Conservation (phyloP, 1,139 yeast species). For the Hansenula lynferdii region DNA sequence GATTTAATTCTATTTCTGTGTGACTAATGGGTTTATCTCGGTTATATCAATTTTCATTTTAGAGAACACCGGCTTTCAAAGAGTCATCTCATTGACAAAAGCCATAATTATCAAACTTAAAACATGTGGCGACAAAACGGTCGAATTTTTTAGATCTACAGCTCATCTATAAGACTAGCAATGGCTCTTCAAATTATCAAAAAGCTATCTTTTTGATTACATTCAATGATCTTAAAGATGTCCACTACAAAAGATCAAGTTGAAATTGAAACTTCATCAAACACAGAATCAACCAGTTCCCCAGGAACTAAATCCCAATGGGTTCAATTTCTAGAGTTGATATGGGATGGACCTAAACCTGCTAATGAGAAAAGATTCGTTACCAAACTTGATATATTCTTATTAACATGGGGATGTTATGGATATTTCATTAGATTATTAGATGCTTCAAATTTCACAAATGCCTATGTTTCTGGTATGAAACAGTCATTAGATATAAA, state of each 20-base stretch:
- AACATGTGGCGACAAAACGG: too few relatives aligned
- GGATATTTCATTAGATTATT: conserved; percentile 3
- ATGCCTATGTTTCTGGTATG: conserved; percentile 34
- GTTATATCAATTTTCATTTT: too few relatives aligned
- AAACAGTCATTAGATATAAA: conserved; percentile 34
- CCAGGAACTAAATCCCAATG: neutral
- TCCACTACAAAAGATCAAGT: neutral
- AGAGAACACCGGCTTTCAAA: too few relatives aligned
- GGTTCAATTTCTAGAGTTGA: neutral
- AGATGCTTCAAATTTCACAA: conserved; percentile 23
- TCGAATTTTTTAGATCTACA: too few relatives aligned
- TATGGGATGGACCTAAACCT: conserved; percentile 5
- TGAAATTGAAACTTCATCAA: neutral
- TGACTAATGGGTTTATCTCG: too few relatives aligned
- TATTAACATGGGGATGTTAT: conserved; percentile 3
- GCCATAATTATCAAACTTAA: too few relatives aligned
- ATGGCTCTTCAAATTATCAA: too few relatives aligned
- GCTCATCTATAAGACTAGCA: too few relatives aligned
- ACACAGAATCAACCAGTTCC: neutral
- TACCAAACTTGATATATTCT: neutral
- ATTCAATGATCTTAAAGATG: too few relatives aligned
- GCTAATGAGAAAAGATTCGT: conserved; percentile 2
- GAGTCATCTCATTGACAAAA: too few relatives aligned
- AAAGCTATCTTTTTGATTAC: too few relatives aligned
- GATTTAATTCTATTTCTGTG: too few relatives aligned